Base-by-base conservation (phyloP, 2,329 filamentous ascomycete species). In the Didymella sp. region DNA sequence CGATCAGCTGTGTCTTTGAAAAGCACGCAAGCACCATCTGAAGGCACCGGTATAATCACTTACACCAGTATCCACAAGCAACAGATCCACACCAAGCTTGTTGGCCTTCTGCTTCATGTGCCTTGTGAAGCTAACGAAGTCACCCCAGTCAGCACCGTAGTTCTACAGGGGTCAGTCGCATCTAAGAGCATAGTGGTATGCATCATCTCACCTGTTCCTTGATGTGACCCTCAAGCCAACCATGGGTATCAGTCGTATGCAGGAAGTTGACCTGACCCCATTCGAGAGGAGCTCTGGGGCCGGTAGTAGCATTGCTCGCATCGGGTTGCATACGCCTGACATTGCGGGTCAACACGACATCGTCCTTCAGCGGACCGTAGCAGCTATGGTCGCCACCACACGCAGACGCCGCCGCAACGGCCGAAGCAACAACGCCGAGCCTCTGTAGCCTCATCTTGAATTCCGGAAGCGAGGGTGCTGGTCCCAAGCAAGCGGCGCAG, bases 251-350 rank as follows among this genome's bases (percentile, higher is more conserved):
- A 2, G 84, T 86, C 1, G 84, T 87, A 62, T 87, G 85, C 22
- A 88, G 79, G 76, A 96, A 85, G 64, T 88, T 88, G 63, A 88
- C 72, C 69, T 88, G 83, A 2, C 85, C 85, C 86, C 85, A 88
- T 77, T 85, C 82, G 7, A 87, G 75, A 19, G 73, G 77, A 15
- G 62, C 72, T 37, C 67, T 73, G 3, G 78, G 77, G 11, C 63
- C 60, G 4, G 71, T 68, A 2, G 74, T 74, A 0, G 78, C 72
- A 47, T 76, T 77, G 51, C 73, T 73, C 13, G 78, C 76, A 52
- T 79, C 78, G 7, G 78, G 78, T 59, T 80, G 78, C 77, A 79
- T 79, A 6, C 78, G 76, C 19, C 73, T 71, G 15, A 79, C 73
- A 55, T 76, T 71, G 11, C 78, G 71, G 2, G 77, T 78, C 35